Base-by-base conservation (phyloP, 73 alveolate species). In the Effrenium voratum region DNA sequence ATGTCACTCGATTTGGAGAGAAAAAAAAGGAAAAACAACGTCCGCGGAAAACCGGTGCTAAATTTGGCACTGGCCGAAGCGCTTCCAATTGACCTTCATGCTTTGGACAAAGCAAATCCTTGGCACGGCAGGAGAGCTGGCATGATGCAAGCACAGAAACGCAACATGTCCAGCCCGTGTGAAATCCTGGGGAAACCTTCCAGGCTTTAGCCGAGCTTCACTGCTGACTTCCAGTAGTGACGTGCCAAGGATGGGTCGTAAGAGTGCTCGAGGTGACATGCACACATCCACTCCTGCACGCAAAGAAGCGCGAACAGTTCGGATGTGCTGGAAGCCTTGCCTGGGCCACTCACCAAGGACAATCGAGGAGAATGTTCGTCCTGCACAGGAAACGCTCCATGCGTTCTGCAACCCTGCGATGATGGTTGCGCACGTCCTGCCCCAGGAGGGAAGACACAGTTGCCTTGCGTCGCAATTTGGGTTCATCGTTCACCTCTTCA, bases 91-190 rank as follows among this genome's bases (percentile, higher is more conserved):
- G 75, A 26, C 92, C 92, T 34, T 82, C 92, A 50, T 82, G 92
- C 34, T 73, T 82, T 34, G 92, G 49, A 50, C 92, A 82, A 30
- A 82, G 92, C 92, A 82, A 82, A 38, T 82, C 92, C 92, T 82
- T 15, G 41, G 43, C 15, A n/a, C 40, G 40, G 10, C 40, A 10
- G 12, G 26, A 63, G n/a, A 63, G 26, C 43, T 63, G 77, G 77
- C 12, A 63, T 5, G 36, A 5, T 36, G 36, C 22, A 30, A 16
- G 77, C 77, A 63, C 19, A 12, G 19, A 52, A 52, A 52, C 63
- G 19, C 63, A 52, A 12, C 63, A 52, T 12, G 8, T 52, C 19
- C 63, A 19, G 8, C 63, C 19, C 8, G 26, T 12, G 8, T 52
- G 63, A 19, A 52, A 12, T 52, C 26, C 30, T 5, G 16, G 1